A percentile compares a stretch with the other conserved stretches of the same genome.
phyloP scores from a whole-genome alignment of 148 eudicot species.

The Selenicereus undatus region DNA sequence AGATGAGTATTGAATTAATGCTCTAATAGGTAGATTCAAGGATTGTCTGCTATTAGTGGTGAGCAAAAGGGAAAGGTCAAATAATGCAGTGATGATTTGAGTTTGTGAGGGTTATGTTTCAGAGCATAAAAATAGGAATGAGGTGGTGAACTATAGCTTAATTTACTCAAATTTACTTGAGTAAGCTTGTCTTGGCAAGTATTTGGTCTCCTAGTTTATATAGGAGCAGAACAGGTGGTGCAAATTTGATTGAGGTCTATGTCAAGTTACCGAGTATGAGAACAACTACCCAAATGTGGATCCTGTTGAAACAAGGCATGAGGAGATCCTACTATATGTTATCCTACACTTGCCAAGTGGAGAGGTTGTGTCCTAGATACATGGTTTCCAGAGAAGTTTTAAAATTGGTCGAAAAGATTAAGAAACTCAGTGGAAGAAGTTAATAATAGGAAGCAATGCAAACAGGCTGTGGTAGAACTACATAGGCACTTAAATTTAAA shows the following conservation, averaged over 20 bases:
- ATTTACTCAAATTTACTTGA: background rate
- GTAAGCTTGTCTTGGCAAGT: background rate
- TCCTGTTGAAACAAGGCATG: too few relatives aligned
- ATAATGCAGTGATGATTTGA: background rate
- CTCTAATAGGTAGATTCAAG: background rate
- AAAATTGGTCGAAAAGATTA: too few relatives aligned
- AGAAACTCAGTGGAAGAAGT: background rate
- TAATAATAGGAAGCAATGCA: background rate
- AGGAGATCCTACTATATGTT: too few relatives aligned
- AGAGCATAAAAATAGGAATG: background rate
- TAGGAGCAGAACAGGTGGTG: too few relatives aligned
- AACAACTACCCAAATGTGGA: background rate
- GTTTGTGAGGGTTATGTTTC: background rate
- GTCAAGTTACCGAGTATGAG: background rate
- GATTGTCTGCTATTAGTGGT: background rate
- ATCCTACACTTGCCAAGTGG: too few relatives aligned
- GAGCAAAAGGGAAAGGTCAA: background rate
- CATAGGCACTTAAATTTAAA: background rate
- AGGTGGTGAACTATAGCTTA: background rate
- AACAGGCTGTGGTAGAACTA: background rate
- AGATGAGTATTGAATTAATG: constrained; percentile 3
- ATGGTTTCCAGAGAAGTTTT: too few relatives aligned
- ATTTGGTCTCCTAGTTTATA: background rate
- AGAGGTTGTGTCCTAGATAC: too few relatives aligned
- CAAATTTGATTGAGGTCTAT: background rate